These are phyloP conservation scores for Ganoderma leucocontextum DNA, from an alignment of 1,284 basidiomycete species.

Conservation along the genomic window DNA sequence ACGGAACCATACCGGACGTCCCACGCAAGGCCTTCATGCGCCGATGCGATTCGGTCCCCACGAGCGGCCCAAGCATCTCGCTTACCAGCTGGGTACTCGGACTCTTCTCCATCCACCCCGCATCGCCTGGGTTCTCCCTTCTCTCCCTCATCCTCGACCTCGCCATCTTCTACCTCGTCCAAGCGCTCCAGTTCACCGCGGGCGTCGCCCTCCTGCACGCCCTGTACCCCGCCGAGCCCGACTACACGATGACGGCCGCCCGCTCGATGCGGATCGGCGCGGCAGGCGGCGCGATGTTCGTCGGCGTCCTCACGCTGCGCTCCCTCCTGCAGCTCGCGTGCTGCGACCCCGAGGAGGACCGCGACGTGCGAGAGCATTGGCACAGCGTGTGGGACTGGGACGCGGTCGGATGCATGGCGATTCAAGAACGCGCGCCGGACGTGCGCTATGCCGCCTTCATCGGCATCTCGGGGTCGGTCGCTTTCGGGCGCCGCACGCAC, in stretches of 20 bases:
- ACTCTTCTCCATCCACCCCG: neutral
- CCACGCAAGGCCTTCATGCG: neutral
- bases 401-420: neutral
- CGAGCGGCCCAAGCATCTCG: neutral
- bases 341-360: neutral
- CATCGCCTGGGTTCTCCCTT: neutral
- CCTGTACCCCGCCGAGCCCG: neutral
- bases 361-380: neutral
- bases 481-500: neutral
- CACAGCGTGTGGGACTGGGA: neutral
- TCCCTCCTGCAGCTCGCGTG: neutral
- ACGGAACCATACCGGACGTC: neutral
- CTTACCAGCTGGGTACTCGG: neutral
- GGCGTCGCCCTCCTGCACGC: neutral
- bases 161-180: conserved; percentile 2
- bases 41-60: neutral
- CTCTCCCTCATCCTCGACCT: neutral
- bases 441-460: neutral
- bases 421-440: neutral
- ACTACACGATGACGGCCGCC: neutral
- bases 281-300: conserved; percentile 1
- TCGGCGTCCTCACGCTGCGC: neutral
- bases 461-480: neutral
- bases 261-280: conserved; percentile 1
- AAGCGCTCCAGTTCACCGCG: neutral